A percentile compares a stretch with the other conserved stretches of the same genome.
Conservation (phyloP, 2,329 filamentous ascomycete genomes). For the Botrytis byssoidea region DNA sequence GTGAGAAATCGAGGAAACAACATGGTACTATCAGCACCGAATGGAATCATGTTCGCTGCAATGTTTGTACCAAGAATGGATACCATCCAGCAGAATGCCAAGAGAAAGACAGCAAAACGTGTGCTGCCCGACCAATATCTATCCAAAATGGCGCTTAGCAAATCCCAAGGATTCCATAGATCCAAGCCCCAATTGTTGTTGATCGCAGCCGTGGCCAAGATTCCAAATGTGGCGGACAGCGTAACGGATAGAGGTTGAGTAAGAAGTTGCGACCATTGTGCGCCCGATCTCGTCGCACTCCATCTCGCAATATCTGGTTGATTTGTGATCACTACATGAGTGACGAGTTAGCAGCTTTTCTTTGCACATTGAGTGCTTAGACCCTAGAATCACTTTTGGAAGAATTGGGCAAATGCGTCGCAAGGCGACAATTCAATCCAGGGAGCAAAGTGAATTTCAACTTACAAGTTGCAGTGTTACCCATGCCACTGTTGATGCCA, state of each 20-base stretch:
- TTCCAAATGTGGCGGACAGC: constrained; percentile 31
- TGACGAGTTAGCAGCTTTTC: background rate
- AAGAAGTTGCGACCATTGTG: constrained; percentile 46
- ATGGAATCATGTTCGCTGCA: constrained; percentile 54
- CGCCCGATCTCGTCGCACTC: constrained; percentile 31
- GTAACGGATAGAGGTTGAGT: constrained; percentile 30
- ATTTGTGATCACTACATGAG: constrained; percentile 40
- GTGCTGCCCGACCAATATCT: constrained; percentile 40
- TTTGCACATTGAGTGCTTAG: background rate
- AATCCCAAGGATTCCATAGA: constrained; percentile 48
- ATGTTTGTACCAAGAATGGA: constrained; percentile 56
- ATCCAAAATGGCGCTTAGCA: constrained; percentile 41
- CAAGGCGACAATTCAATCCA: background rate
- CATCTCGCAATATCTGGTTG: constrained; percentile 48
- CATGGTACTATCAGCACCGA: constrained; percentile 54
- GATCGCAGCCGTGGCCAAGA: constrained; percentile 36
- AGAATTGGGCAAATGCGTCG: background rate
- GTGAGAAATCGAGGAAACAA: constrained; percentile 54
- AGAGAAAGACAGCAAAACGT: constrained; percentile 45
- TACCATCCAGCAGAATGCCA: constrained; percentile 52
- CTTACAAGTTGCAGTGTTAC: constrained; percentile 40
- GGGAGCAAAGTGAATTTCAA: background rate
- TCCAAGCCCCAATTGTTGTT: constrained; percentile 40
- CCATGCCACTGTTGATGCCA: constrained; percentile 43
- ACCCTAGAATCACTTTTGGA: too few species aligned